Base-by-base conservation (phyloP, 345 rosid species). In the Moringa oleifera region DNA sequence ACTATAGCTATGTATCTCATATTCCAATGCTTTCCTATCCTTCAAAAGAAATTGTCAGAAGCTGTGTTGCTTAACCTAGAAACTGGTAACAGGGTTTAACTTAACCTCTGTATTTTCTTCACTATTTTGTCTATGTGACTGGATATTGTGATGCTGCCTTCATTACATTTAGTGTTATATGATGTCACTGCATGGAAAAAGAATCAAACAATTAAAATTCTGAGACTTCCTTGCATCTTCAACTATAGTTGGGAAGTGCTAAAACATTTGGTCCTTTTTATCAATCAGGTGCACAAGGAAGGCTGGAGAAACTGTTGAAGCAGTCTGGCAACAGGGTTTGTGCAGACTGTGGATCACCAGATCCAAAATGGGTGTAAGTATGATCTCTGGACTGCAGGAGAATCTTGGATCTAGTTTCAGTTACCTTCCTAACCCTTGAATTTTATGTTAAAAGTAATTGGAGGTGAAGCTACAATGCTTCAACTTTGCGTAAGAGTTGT, bases 361-460 rank as follows among this genome's bases (percentile, higher is more conserved):
- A 89, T 72, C 98, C 98, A 6, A 92, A 89, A 84, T 92, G 96
- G 98, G 98, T 82, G 98, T 92, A 83, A 87, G 98, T 75, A 46
- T 67, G 51, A 22, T 52, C 22, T 52, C 36, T 36, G 6, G 31
- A 58, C 22, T 23, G 23, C 58, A 11, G 25, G 23, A 1, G 10
- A 46, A 22, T 23, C n/a, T 55, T 41, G 17, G 9, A 41, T 41
- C 12, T 7, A 41, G 47, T 7, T 41, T 41, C 17, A 15, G 1
- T 41, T 15, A 16, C 13, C 47, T 15, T 7, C 12, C 1, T 41
- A 41, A 41, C 16, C 2, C 17, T 11, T 41, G 47, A 41, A 41
- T 1, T 4, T 7, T 15, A 41, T 41, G 47, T 1, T 5, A 41
- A 41, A 41, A 4, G 12, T 41, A 41, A 41, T 7, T 41, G 17